Percentiles rank a stretch among this genome's conserved stretches.
phyloP scores from a whole-genome alignment of 345 rosid genomes.

The Euphorbia tirucalli region DNA sequence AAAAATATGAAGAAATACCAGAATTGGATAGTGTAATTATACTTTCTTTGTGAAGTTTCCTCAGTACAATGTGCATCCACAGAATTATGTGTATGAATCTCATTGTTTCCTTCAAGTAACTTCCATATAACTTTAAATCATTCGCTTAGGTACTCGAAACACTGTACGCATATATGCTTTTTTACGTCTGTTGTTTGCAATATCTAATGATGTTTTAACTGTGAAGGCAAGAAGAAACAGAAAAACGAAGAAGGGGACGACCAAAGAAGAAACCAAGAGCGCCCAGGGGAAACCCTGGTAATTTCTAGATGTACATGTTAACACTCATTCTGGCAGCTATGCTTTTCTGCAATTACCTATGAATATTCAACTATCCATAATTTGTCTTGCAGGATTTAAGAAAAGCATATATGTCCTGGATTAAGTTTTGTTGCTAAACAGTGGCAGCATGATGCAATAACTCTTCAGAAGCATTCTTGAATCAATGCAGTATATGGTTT shows the following conservation, averaged over 20 bases:
- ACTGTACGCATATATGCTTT: background rate
- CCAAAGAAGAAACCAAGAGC: conserved; percentile 9
- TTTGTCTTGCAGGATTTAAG: background rate
- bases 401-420: background rate
- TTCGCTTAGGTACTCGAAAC: background rate
- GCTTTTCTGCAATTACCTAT: background rate
- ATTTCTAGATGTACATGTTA: background rate
- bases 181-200: background rate
- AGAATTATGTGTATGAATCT: too few relatives aligned
- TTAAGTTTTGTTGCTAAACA: background rate
- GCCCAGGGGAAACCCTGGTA: conserved; percentile 3
- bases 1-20: too few relatives aligned
- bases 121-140: too few relatives aligned
- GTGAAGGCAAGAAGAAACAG: conserved; percentile 6
- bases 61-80: too few relatives aligned
- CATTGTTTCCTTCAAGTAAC: too few relatives aligned
- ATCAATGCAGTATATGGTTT: background rate
- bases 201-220: background rate
- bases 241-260: conserved; percentile 13
- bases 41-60: background rate
- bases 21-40: too few relatives aligned
- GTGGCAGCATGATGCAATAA: background rate
- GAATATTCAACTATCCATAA: background rate
- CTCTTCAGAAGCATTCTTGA: background rate
- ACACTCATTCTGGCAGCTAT: background rate